Conservation (phyloP, 176 grass and related monocot species). For the Miscanthus lutarioriparius region DNA sequence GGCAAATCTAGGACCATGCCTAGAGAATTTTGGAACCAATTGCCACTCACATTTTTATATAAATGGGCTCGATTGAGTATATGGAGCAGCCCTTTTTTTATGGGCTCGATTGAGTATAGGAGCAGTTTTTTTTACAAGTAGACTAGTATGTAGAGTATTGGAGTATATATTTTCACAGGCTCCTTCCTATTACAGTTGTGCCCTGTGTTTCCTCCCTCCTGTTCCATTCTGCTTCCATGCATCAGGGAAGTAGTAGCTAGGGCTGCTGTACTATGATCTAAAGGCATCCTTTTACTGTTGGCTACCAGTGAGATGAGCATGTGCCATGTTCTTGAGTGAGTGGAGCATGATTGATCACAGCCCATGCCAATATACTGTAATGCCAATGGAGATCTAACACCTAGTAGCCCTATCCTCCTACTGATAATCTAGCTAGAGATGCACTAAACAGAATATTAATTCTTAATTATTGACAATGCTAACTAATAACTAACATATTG, state of each 20-base stretch:
- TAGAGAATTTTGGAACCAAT: background rate
- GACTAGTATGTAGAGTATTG: background rate
- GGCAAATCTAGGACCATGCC: background rate
- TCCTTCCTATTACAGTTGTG: background rate
- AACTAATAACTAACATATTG: background rate
- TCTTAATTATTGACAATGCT: background rate
- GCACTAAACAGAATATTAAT: background rate
- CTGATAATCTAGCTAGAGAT: slow-evolving; percentile 27
- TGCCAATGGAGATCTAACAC: background rate
- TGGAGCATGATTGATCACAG: slow-evolving; percentile 33
- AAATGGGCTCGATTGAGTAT: background rate
- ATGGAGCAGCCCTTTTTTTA: background rate
- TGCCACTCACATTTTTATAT: too few species aligned
- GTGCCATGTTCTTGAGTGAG: slow-evolving; percentile 38
- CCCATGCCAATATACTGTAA: background rate
- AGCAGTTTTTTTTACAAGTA: background rate
- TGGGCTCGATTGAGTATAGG: background rate
- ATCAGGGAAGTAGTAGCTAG: background rate
- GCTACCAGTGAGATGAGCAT: slow-evolving; percentile 24
- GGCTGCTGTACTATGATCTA: background rate
- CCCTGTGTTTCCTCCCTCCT: background rate
- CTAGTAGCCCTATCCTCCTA: background rate
- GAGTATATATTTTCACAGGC: background rate
- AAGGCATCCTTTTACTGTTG: slow-evolving; percentile 27
- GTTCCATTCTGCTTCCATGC: slow-evolving; percentile 10